Evolutionary conservation across 1,284 basidiomycete species (phyloP), one percentile per base, ranked within the genome.

Genomic region (Cryptococcus sp.): DNA sequence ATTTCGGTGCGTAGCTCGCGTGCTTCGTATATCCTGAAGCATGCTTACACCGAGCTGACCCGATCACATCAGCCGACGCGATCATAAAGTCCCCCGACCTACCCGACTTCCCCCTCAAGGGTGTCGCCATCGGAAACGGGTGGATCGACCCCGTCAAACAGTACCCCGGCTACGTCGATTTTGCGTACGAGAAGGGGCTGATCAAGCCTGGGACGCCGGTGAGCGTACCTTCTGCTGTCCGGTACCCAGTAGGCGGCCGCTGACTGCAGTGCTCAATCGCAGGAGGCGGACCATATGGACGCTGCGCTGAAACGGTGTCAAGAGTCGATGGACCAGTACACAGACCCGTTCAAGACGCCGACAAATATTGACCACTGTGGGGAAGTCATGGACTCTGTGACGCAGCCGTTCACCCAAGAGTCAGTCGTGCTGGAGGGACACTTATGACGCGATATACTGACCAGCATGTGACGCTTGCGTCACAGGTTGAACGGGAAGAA

Each of bases 121-220:
- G 95, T 3, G 79, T 86, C 33, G 89, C 93, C 0, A 97, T 99
- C 55, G 95, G 95, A 9, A 98, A 98, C 75, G 95, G 94, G 2
- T 98, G 93, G 91, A 94, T 97, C 55, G 94, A 98, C 74, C 88
- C 87, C 0, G 82, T 84, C 52, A 80, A 82, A 57, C 96, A 99
- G 78, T 97, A 96, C 73, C 87, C 91, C 7, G 83, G 91, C 11
- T 97, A 92, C 73, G 79, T 93, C 51, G 91, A 97, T 61, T 97
- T 88, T 72, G 87, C 88, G 9, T 83, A 91, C 54, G 84, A 88
- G 61, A 85, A 88, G 50, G 87, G 87, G 0, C 77, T 98, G 21
- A 79, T 97, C 54, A 85, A 88, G 65, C 80, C 83, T 61, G 85
- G 85, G 24, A 85, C 89, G 1, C 81, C 84, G 47, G 89, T 88